phyloP scores from a whole-genome alignment of 805 yeast genomes.

The Monosporozyma servazzii region DNA sequence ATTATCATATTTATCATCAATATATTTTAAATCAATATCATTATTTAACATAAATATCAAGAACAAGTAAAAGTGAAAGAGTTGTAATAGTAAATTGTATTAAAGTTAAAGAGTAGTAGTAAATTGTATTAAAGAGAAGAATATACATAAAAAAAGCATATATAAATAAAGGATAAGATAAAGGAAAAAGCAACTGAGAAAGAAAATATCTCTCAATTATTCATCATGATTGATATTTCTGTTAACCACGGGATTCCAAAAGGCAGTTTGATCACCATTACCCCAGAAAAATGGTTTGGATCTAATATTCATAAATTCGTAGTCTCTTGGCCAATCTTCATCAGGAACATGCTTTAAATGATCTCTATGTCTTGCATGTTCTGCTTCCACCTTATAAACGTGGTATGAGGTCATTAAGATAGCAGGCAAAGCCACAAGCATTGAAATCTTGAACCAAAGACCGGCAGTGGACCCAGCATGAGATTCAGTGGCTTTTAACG shows the following conservation, averaged over 20 bases:
- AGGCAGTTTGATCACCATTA: conserved; percentile 92
- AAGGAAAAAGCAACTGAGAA: too few relatives aligned
- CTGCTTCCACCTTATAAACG: conserved; percentile 71
- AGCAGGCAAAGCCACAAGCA: conserved; percentile 75
- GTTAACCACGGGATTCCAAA: conserved; percentile 92
- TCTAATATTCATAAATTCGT: conserved; percentile 89
- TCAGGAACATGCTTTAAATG: conserved; percentile 63
- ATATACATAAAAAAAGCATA: not conserved
- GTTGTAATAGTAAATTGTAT: not conserved
- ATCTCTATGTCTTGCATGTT: conserved; percentile 85
- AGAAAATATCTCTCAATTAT: too few relatives aligned
- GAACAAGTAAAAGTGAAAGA: too few relatives aligned
- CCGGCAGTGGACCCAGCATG: conserved; percentile 73
- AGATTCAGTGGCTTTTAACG: conserved; percentile 53
- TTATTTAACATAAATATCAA: too few relatives aligned
- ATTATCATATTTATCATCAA: too few relatives aligned
- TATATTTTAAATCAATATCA: too few relatives aligned
- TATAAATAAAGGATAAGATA: too few relatives aligned
- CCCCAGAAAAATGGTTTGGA: conserved; percentile 93
- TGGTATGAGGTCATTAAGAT: conserved; percentile 67
- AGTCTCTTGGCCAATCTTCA: conserved; percentile 87
- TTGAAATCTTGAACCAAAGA: conserved; percentile 80
- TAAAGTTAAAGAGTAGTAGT: not conserved
- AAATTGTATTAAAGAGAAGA: not conserved
- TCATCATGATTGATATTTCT: conserved; percentile 53